phyloP scores from a whole-genome alignment of 2,329 filamentous ascomycete genomes.

The Graphilbum fragrans region DNA sequence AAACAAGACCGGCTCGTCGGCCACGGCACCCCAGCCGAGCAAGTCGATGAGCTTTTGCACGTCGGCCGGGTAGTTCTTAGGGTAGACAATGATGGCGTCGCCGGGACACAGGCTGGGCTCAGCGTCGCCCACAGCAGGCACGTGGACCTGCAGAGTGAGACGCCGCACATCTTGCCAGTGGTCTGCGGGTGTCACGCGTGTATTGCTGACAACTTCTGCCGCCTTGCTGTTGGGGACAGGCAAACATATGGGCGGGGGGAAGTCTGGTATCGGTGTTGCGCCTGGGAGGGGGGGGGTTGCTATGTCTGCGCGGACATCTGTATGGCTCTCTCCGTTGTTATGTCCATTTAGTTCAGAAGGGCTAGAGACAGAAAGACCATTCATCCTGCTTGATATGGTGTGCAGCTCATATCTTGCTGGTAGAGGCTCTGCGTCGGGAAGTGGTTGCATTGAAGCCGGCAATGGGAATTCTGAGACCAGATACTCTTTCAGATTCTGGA shows the following conservation, averaged over 20 bases:
- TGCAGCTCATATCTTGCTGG: constrained; percentile 54
- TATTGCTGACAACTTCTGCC: constrained; percentile 52
- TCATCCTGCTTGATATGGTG: background rate
- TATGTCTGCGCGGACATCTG: too few relatives aligned
- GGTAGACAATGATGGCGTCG: constrained; percentile 69
- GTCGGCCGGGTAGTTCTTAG: constrained; percentile 75
- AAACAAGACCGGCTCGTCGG: constrained; percentile 56
- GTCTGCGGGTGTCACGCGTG: constrained; percentile 56
- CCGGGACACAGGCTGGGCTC: constrained; percentile 46
- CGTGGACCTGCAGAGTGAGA: constrained; percentile 45
- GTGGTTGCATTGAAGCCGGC: constrained; percentile 51
- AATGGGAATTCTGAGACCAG: constrained; percentile 59
- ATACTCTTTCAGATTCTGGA: constrained; percentile 50
- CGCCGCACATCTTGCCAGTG: constrained; percentile 95
- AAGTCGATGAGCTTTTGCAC: constrained; percentile 66
- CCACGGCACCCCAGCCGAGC: constrained; percentile 66
- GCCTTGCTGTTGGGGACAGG: constrained; percentile 43
- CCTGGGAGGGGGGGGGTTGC: background rate
- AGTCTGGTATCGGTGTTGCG: constrained; percentile 3
- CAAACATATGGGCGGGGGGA: constrained; percentile 26
- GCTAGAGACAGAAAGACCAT: background rate
- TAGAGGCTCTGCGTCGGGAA: constrained; percentile 62
- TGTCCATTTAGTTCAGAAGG: too few relatives aligned
- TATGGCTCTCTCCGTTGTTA: too few relatives aligned
- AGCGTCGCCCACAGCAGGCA: constrained; percentile 6